phyloP scores from a whole-genome alignment of 805 yeast species.

The Candida dajiaensis region DNA sequence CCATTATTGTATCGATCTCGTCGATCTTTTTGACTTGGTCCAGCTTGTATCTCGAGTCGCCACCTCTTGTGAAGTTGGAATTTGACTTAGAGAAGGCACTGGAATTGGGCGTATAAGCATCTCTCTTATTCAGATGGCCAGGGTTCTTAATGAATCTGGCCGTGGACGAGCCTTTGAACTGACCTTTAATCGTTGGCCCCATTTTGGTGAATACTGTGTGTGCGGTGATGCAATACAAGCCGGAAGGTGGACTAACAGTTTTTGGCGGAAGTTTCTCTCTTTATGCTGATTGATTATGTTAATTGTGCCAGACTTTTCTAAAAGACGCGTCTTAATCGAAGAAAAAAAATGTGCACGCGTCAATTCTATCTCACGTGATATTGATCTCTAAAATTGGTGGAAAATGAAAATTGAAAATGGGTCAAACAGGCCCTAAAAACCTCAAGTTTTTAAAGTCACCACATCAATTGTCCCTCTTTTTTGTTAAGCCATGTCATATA shows the following conservation, averaged over 20 bases:
- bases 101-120: slow-evolving; percentile 24
- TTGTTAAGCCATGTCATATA: slow-evolving; percentile 31
- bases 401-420: no score
- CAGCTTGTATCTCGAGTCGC: slow-evolving; percentile 27
- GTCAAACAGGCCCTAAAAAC: no score
- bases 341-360: no score
- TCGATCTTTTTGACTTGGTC: slow-evolving; percentile 59
- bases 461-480: no score
- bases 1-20: slow-evolving; percentile 74
- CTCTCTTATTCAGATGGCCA: slow-evolving; percentile 14
- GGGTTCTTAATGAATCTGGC: slow-evolving; percentile 47
- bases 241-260: not conserved
- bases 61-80: slow-evolving; percentile 24
- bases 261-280: no score
- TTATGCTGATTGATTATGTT: no score
- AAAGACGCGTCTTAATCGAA: no score
- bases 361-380: no score
- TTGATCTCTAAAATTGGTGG: no score
- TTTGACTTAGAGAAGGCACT: no score
- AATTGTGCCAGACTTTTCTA: not conserved
- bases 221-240: not conserved
- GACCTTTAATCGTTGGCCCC: slow-evolving; percentile 1
- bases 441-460: no score
- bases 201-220: no score
- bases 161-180: slow-evolving; percentile 42